Evolutionary conservation across 78 protist genomes (phyloP).

Genomic region (Cyanophora paradoxa): DNA sequence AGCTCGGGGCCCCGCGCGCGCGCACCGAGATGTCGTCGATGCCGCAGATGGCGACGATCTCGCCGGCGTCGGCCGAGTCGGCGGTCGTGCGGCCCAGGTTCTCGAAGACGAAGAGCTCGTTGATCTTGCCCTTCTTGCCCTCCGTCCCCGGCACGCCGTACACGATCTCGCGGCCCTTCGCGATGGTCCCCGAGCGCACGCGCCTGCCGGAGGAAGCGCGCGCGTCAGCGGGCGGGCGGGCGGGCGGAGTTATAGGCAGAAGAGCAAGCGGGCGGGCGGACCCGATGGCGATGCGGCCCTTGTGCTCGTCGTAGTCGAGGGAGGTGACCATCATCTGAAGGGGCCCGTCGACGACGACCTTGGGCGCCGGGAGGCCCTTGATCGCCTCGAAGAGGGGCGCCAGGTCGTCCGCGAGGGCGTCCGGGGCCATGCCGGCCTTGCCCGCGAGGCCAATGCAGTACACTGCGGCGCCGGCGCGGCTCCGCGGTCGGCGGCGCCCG

Average conservation of each 20-base stretch:
- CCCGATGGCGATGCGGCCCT: slow-evolving; percentile 38
- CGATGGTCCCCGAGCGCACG: not conserved
- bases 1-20: too few relatives aligned
- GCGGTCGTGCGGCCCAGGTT: not conserved
- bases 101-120: slow-evolving; percentile 6
- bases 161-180: not conserved
- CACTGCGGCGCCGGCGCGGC: slow-evolving; percentile 65
- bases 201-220: too few relatives aligned
- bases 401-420: slow-evolving; percentile 26
- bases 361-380: slow-evolving; percentile 37
- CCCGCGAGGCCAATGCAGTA: slow-evolving; percentile 78
- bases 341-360: not conserved
- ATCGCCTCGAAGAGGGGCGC: slow-evolving; percentile 68
- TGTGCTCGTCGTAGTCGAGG: slow-evolving; percentile 57
- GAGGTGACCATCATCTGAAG: slow-evolving; percentile 61
- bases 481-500: too few relatives aligned
- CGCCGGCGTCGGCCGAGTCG: slow-evolving; percentile 74
- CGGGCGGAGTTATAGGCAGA: too few relatives aligned
- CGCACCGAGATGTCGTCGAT: slow-evolving; percentile 27
- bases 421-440: slow-evolving; percentile 40
- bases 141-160: not conserved
- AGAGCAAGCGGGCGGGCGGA: not conserved
- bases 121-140: not conserved
- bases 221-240: too few relatives aligned
- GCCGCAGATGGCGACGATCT: slow-evolving; percentile 75